Evolutionary conservation across 495 filamentous ascomycete species (phyloP), one percentile per base, ranked within the genome.

Genomic region (Viridothelium virens): DNA sequence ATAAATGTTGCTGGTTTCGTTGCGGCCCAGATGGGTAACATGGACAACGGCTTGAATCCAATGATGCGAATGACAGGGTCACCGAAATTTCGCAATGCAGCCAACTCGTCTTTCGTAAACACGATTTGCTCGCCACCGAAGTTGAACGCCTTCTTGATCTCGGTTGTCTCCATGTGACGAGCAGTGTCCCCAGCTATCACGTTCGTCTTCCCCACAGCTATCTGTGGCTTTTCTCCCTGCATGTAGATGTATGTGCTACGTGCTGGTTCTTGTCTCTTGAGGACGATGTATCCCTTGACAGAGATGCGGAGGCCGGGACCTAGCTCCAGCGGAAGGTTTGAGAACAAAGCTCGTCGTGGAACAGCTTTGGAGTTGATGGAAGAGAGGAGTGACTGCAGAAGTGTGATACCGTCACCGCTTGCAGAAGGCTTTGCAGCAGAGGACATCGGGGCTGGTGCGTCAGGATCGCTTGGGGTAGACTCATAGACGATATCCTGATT

Each of bases 101-200:
- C 86, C 65, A 89, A 83, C 74, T 97, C 94, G 39, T 96, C 92
- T 2, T 84, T 80, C 2, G 85, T 87, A 76, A 99, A 99, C 25
- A 87, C 78, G 53, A 99, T 85, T 63, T 92, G 89, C 69, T 96
- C 91, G 25, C 90, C 91, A 38, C 93, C 95, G 69, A 96, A 97
- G 71, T 93, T 96, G 79, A 93, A 99, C 0, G 93, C 95, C 72
- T 96, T 97, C 64, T 88, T 86, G 44, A 96, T 84, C 67, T 96
- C 91, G 9, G 75, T 75, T 70, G 92, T 92, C 65, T 96, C 90
- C 2, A 97, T 85, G 0, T 83, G 82, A 41, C 86, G 81, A 3
- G 86, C 84, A 1, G 86, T 90, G 67, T 92, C 89, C 33, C 89
- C 90, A 18, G 90, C 87, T 48, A 91, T 79, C 62, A 86, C 84